Evolutionary conservation across 371 early-diverging fungal genomes (phyloP).

Genomic region (Parasitella parasitica): DNA sequence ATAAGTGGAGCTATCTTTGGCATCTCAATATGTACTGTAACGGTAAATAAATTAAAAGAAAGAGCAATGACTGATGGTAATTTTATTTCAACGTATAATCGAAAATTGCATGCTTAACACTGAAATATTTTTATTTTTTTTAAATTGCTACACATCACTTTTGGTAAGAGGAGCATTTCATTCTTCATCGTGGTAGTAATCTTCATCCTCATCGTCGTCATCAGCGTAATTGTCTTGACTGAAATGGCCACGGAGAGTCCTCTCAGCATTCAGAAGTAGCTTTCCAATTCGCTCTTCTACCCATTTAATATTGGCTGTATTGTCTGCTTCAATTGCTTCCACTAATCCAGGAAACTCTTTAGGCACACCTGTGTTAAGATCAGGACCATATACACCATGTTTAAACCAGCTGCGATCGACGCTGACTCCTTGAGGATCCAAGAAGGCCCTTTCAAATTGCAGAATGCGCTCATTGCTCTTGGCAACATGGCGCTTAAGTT

Average conservation of each 20-base stretch:
- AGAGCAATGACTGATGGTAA: too few relatives aligned
- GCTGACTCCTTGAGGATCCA: constrained; percentile 48
- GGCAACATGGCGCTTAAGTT: background rate
- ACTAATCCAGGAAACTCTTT: constrained; percentile 48
- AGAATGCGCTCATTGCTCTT: constrained; percentile 39
- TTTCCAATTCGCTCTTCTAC: constrained; percentile 4
- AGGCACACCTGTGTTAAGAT: constrained; percentile 42
- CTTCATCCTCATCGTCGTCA: background rate
- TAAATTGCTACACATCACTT: background rate
- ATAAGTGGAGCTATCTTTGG: too few relatives aligned
- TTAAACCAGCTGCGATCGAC: constrained; percentile 49
- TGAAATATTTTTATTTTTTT: background rate
- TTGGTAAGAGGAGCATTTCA: background rate
- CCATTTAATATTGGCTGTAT: background rate
- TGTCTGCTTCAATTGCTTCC: constrained; percentile 18
- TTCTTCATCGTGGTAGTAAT: background rate
- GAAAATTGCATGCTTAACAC: too few relatives aligned
- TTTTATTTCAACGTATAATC: too few relatives aligned
- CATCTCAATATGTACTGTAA: too few relatives aligned
- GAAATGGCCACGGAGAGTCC: background rate
- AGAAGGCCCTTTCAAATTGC: constrained; percentile 53
- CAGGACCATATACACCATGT: constrained; percentile 58
- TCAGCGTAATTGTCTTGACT: background rate
- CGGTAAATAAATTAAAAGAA: too few relatives aligned
- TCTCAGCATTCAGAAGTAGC: background rate